Evolutionary conservation across 768 basidiomycete species (phyloP), one percentile per base, ranked within the genome.

Genomic region (Phlebiopsis gigantea): DNA sequence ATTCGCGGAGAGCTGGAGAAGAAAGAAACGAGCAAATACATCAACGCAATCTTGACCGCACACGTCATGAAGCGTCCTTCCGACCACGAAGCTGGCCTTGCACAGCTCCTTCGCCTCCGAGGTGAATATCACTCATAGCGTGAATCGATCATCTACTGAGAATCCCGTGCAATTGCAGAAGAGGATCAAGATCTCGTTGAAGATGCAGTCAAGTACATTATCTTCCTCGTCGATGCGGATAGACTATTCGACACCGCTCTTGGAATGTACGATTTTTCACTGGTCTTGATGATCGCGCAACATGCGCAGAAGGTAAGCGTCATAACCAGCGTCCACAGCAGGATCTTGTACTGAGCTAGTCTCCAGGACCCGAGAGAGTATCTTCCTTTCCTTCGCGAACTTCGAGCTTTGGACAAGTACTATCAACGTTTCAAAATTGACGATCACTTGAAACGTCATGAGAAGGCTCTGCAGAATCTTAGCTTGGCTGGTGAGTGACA

Each of bases 191-290:
- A 83, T 25, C 70, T 93, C 2, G 91, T 97, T 14, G 95, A 99
- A 66, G 95, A 98, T 57, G 97, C 97, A 5, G 90, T 98, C 65
- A 98, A 95, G 68, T 99, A 98, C 66, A 88, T 98, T 68, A 98
- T 98, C 69, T 99, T 98, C 78, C 81, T 99, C 29, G 92, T 93
- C 19, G 93, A 98, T 62, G 93, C 93, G 0, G 84, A 98, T 64
- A 78, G 79, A 45, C 79, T 99, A 4, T 98, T 96, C 72, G 86
- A 98, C 68, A 89, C 90, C 10, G 97, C 97, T 1, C 79, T 99
- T 29, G 97, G 97, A 19, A 98, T 98, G 94, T 99, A 99, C 66
- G 94, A 99, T 71, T 98, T 98, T 74, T 86, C 90, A 26, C 76
- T 99, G 17, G 96, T 98, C 6, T 75, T 98, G 22, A 87, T 98